Base-by-base conservation (phyloP, 441 rosid genomes). In the Raphanus hybrid region DNA sequence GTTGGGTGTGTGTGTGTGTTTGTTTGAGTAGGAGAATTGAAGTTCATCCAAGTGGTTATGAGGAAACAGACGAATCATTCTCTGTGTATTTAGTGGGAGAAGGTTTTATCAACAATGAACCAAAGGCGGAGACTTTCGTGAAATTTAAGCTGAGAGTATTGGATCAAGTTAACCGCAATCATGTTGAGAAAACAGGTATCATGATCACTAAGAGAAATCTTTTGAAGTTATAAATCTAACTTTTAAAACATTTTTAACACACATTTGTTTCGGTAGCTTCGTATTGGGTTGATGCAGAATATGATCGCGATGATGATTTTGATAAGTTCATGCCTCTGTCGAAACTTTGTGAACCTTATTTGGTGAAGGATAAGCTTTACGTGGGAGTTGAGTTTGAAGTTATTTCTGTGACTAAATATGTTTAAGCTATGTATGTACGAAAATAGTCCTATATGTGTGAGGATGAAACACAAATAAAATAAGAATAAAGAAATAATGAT, bases 351-450 rank as follows among this genome's bases (percentile, higher is more conserved):
- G 15, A 75, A 29, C 78, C 78, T 58, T 75, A 43, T 48, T 67
- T 67, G 60, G 67, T 75, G 15, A 16, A 66, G 0, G 78, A 66
- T 58, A 67, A 74, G 67, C 26, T 75, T 1, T 58, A 29, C 9
- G 72, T 75, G 34, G 78, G 73, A 58, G 73, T 75, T 67, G 78
- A 74, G 1, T 74, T 74, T 39, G 65, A 65, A n/a, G 45, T 66
- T 6, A 66, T 74, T 39, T 74, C 77, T 34, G 8, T 34, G 6
- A 3, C 66, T 39, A 66, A 11, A 3, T 73, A n/a, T 5, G 67
- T 70, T 54, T 74, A 74, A 52, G 18, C 18, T 18, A 18, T 20
- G 32, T 8, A 45, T 15, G 11, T 23, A 8, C 11, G 0, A 45
- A 14, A 3, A 50, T 27, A 8, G 2, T 3, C 62, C 2, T 55